Base-by-base conservation (phyloP, 306 rosid species). In the Pyrus bretschneideri region DNA sequence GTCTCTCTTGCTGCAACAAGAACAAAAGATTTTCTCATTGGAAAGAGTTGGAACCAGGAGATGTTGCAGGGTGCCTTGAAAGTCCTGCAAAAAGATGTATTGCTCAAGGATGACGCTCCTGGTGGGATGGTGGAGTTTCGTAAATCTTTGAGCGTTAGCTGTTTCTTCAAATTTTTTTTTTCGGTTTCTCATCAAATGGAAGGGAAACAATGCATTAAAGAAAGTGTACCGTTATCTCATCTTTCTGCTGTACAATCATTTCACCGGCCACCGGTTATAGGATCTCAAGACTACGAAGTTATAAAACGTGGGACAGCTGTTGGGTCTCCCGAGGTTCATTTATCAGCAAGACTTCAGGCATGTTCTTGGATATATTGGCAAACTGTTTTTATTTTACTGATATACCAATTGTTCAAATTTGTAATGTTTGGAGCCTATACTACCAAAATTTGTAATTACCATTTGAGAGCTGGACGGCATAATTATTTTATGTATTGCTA, bases 121-220 rank as follows among this genome's bases (percentile, higher is more conserved):
- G 98, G 97, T 70, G 98, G 97, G 76, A 95, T 95, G 98, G 91
- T 95, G 76, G 98, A 92, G 86, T 95, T 92, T 69, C 88, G 97
- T 59, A 90, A 83, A 78, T 90, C 98, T 79, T 81, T 95, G 85
- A 90, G 86, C 29, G 65, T 84, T 35, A 88, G 97, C 86, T 95
- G 92, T 87, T 95, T 92, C 81, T 95, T 95, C 67, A 95, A 95
- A 81, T 89, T 92, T 81, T 92, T 90, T 80, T 88, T 92, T 19
- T 95, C 97, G 98, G 98, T 92, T 72, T 90, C 98, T 86, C 90
- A 92, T 80, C 92, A 88, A 80, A 78, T 92, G 79, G 87, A 78
- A 66, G 85, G 83, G 44, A 71, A 69, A 57, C 78, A 84, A 29
- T 57, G 59, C 54, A 42, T 83, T 67, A 83, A 74, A 75, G 88